phyloP scores from a whole-genome alignment of 2,329 filamentous ascomycete genomes.

The Claviceps paspali region DNA sequence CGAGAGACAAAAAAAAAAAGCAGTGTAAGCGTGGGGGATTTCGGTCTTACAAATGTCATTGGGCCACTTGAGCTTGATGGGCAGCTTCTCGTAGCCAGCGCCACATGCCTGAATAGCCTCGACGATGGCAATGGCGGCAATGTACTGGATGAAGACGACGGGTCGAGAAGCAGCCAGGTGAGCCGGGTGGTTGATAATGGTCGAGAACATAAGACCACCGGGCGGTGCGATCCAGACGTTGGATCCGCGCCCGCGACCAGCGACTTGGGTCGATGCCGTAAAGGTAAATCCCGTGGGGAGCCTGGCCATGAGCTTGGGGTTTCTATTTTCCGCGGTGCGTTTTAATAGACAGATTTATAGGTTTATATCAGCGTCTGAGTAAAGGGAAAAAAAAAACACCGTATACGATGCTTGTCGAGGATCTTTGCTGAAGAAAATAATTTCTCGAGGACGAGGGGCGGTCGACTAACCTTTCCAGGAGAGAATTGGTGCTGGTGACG shows the following conservation, averaged over 20 bases:
- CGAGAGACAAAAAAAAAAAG: too few species aligned
- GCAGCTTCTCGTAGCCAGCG: constrained; percentile 55
- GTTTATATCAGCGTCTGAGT: too few species aligned
- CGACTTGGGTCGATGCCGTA: constrained; percentile 74
- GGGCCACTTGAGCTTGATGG: constrained; percentile 89
- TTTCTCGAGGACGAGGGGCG: neutral
- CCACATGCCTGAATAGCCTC: constrained; percentile 72
- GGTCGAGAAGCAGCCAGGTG: constrained; percentile 57
- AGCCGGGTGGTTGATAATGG: constrained; percentile 69
- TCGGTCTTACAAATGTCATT: constrained; percentile 85
- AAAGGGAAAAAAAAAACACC: neutral
- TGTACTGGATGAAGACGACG: constrained; percentile 86
- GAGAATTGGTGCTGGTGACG: constrained; percentile 82
- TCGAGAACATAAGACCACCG: constrained; percentile 76
- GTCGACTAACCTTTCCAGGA: constrained; percentile 61
- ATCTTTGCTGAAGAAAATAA: too few species aligned
- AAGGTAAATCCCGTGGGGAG: constrained; percentile 79
- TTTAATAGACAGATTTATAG: too few species aligned
- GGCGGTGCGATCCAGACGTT: constrained; percentile 93
- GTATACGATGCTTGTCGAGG: too few species aligned
- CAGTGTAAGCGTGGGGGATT: too few species aligned
- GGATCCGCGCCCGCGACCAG: constrained; percentile 71
- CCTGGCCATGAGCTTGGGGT: constrained; percentile 57
- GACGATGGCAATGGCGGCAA: constrained; percentile 76
- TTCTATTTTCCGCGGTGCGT: constrained; percentile 37